Evolutionary conservation across 1,284 basidiomycete genomes (phyloP), one percentile per base, ranked within the genome.

Genomic region (Pseudozyma hubeiensis): DNA sequence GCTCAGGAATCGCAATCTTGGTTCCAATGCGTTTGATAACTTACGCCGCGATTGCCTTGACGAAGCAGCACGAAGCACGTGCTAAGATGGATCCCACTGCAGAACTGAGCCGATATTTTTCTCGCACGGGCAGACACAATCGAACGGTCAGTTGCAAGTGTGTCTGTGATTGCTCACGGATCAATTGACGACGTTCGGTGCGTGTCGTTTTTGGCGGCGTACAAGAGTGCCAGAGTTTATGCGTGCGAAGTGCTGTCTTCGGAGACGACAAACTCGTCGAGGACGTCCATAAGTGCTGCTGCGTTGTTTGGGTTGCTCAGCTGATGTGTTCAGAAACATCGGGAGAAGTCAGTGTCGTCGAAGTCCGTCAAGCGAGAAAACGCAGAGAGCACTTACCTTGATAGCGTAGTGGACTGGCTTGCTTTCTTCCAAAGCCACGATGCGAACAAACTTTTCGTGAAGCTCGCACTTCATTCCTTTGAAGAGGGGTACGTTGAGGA

Each of bases 401-500:
- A 82, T 68, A 11, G 80, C 81, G 47, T 83, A 82, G 29, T 81
- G 79, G 10, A 74, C 72, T 8, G 78, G 67, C 8, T 77, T 74
- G 11, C 67, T 68, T n/a, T 77, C 67, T 57, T 84, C 82, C 30
- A 83, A 61, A 4, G 81, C 80, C 14, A 81, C 74, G 46, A 84
- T 65, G 41, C 81, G 71, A 11, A 84, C 55, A 33, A 82, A 84
- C 33, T 76, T 79, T 13, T 84, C 92, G 85, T 93, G 90, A 79
- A 92, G 84, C 69, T 88, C 87, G 84, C 90, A 92, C 53, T 88
- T 88, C 92, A 96, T 94, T 19, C 93, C 93, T 71, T 88, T 87
- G 87, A 96, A 97, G 49, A 97, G 87, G 37, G 90, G 89, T 41
- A 92, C 90, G 80, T 97, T 97, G 56, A 97, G 87, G 57, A 97